A percentile compares a stretch with the other conserved stretches of the same genome.
phyloP scores from a whole-genome alignment of 2,329 filamentous ascomycete species.

The Clonostachys sp. region DNA sequence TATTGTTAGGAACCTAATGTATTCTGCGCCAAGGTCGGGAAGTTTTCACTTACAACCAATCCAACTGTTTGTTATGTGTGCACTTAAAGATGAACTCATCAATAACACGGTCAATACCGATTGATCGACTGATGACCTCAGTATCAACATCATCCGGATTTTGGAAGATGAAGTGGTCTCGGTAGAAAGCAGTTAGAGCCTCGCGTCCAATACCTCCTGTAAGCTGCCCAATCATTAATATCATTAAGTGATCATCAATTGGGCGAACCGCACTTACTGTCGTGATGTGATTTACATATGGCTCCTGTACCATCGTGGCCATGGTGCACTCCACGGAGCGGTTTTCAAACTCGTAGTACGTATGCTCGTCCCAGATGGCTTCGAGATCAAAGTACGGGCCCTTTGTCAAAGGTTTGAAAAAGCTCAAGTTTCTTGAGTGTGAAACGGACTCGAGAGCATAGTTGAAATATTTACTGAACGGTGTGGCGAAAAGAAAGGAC shows the following conservation, averaged over 20 bases:
- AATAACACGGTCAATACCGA: constrained; percentile 67
- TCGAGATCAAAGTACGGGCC: constrained; percentile 70
- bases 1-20: too few species aligned
- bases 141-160: constrained; percentile 65
- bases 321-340: constrained; percentile 67
- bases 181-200: constrained; percentile 63
- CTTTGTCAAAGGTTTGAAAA: constrained; percentile 55
- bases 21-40: too few species aligned
- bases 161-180: constrained; percentile 68
- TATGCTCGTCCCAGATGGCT: constrained; percentile 73
- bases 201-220: constrained; percentile 67
- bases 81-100: constrained; percentile 66
- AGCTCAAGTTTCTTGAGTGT: constrained; percentile 61
- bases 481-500: constrained; percentile 1
- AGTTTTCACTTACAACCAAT: constrained; percentile 58
- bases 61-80: constrained; percentile 58
- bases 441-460: constrained; percentile 73
- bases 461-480: constrained; percentile 55
- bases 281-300: constrained; percentile 74
- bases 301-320: constrained; percentile 76
- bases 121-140: constrained; percentile 66
- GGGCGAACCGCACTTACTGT: constrained; percentile 39
- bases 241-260: not conserved
- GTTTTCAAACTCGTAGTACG: constrained; percentile 61
- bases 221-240: constrained; percentile 22